Evolutionary conservation across 2,329 filamentous ascomycete genomes (phyloP).

Genomic region (Bipolaris gigantea): DNA sequence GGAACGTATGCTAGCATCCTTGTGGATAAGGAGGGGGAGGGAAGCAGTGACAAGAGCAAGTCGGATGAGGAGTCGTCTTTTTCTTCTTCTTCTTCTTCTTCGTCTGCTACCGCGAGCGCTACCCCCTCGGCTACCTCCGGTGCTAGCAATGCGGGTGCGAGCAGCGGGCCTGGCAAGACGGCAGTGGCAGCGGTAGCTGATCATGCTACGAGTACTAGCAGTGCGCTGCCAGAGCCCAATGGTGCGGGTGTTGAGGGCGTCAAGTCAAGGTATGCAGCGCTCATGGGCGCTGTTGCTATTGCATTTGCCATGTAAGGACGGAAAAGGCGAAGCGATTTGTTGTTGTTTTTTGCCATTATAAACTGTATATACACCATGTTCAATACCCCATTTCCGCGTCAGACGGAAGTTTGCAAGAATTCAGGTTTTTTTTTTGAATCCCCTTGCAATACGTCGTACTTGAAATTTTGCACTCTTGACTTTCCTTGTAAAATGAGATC

Average conservation of each 20-base stretch:
- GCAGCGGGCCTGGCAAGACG: not conserved
- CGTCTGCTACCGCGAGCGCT: not conserved
- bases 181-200: not conserved
- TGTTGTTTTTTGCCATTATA: not conserved
- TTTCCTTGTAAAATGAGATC: no score
- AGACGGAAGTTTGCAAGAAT: no score
- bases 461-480: no score
- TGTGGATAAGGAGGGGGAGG: constrained; percentile 20
- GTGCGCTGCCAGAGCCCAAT: not conserved
- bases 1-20: constrained; percentile 53
- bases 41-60: not conserved
- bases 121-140: not conserved
- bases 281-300: not conserved
- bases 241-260: not conserved
- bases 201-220: not conserved
- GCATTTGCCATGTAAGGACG: not conserved
- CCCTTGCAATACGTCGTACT: no score
- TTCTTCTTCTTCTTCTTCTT: not conserved
- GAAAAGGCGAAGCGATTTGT: no score
- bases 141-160: not conserved
- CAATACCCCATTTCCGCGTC: not conserved
- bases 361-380: not conserved
- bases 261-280: not conserved
- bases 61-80: not conserved
- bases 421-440: no score